These are phyloP conservation scores for Drechslerella dactyloides DNA, from an alignment of 2,329 filamentous ascomycete genomes.

Conservation along the genomic window DNA sequence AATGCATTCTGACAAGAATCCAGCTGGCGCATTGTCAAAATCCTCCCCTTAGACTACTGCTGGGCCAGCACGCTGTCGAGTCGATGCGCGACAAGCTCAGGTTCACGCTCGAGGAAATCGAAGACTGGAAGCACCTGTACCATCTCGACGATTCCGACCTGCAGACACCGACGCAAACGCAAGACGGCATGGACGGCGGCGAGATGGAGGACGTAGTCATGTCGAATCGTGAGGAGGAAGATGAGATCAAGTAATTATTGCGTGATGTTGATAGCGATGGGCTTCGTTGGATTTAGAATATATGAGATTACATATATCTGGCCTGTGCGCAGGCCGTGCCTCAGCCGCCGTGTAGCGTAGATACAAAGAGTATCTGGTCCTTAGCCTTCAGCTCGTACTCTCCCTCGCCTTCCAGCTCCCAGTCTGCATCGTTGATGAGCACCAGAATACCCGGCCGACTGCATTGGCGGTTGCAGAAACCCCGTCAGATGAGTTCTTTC, in stretches of 20 bases:
- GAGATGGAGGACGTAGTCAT: conserved; percentile 54
- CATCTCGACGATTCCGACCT: conserved; percentile 61
- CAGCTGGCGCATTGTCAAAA: conserved; percentile 93
- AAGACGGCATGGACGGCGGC: conserved; percentile 53
- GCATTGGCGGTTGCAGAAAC: conserved; percentile 29
- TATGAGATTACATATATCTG: not conserved
- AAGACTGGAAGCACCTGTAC: conserved; percentile 88
- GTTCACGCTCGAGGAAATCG: conserved; percentile 85
- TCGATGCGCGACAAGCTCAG: conserved; percentile 88
- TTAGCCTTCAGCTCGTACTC: conserved; percentile 79
- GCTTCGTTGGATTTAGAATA: conserved; percentile 10
- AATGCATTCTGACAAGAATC: not conserved
- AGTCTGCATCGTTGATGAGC: conserved; percentile 96
- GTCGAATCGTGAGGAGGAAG: conserved; percentile 47
- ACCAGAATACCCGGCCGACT: conserved; percentile 95
- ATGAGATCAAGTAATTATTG: conserved; percentile 31
- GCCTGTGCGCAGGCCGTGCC: not conserved
- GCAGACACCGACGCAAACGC: conserved; percentile 55
- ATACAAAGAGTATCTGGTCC: conserved; percentile 94
- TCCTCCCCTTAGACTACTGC: conserved; percentile 81
- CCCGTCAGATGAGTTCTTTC: conserved; percentile 9
- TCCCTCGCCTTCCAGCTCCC: conserved; percentile 96
- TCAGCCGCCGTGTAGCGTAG: conserved; percentile 89
- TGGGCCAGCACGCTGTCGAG: conserved; percentile 94
- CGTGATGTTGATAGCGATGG: conserved; percentile 3